Conservation (phyloP, 257 asterid species). For the Asclepias syriaca region DNA sequence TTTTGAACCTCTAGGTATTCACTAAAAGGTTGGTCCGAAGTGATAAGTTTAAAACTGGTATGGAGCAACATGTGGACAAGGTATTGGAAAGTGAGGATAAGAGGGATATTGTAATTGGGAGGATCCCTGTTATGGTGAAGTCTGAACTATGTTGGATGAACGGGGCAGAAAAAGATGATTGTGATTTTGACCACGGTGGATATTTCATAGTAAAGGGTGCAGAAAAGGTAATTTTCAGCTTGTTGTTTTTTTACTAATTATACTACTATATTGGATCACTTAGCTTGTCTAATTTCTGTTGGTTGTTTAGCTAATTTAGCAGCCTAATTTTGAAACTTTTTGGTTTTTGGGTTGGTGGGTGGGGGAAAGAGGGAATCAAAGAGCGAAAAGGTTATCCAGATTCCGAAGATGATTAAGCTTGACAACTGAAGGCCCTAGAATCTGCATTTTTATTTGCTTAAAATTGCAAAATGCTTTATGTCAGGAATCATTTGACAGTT, state of each 20-base stretch:
- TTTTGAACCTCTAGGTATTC: conserved; percentile 49
- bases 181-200: conserved; percentile 89
- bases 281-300: not conserved
- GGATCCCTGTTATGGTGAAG: conserved; percentile 87
- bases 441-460: not conserved
- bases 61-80: conserved; percentile 42
- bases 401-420: not conserved
- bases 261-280: not conserved
- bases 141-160: conserved; percentile 77
- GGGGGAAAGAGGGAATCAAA: not conserved
- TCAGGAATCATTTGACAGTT: not conserved
- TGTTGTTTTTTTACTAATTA: not conserved
- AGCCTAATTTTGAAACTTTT: not conserved
- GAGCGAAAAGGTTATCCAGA: not conserved
- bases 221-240: conserved; percentile 61
- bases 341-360: not conserved
- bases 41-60: conserved; percentile 82
- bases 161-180: conserved; percentile 45
- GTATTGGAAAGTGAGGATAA: conserved; percentile 32
- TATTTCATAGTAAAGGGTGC: conserved; percentile 93
- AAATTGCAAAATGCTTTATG: not conserved
- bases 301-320: not conserved
- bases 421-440: not conserved
- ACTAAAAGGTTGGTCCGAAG: conserved; percentile 53
- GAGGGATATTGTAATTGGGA: conserved; percentile 47